Conservation (phyloP, 306 rosid species). For the Prunus campanulata region DNA sequence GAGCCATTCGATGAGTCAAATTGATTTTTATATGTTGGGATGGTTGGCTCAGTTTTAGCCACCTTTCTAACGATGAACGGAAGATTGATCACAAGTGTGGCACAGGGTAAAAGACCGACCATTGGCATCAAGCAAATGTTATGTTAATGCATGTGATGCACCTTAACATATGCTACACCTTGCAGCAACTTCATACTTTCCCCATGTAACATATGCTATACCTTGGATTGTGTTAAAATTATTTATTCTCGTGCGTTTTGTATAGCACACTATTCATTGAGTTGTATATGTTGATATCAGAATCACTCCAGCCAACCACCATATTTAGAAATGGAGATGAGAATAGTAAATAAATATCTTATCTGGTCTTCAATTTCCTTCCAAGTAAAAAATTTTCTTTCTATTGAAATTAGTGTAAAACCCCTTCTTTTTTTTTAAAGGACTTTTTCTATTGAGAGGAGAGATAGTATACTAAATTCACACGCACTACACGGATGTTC, state of each 20-base stretch:
- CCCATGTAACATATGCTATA: background rate
- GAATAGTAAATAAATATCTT: background rate
- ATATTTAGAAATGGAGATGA: background rate
- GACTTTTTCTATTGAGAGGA: accelerated
- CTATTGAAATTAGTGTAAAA: too few species aligned
- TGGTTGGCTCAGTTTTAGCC: background rate
- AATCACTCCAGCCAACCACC: background rate
- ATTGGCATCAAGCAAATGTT: background rate
- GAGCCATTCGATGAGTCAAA: background rate
- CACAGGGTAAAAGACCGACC: background rate
- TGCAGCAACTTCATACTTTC: background rate
- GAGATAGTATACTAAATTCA: too few species aligned
- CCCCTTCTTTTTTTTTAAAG: too few species aligned
- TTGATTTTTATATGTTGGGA: background rate
- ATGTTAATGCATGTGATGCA: background rate
- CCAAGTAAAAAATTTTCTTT: too few species aligned
- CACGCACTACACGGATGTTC: accelerated
- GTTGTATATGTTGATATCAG: background rate
- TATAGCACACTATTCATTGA: background rate
- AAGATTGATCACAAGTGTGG: background rate
- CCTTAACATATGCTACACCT: background rate
- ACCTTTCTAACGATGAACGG: background rate
- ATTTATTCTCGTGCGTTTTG: background rate
- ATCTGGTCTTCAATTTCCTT: too few species aligned
- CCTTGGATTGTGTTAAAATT: background rate